A percentile compares a stretch with the other conserved stretches of the same genome.
Conservation (phyloP, 495 filamentous ascomycete genomes). For the Penicillium bialowiezense region DNA sequence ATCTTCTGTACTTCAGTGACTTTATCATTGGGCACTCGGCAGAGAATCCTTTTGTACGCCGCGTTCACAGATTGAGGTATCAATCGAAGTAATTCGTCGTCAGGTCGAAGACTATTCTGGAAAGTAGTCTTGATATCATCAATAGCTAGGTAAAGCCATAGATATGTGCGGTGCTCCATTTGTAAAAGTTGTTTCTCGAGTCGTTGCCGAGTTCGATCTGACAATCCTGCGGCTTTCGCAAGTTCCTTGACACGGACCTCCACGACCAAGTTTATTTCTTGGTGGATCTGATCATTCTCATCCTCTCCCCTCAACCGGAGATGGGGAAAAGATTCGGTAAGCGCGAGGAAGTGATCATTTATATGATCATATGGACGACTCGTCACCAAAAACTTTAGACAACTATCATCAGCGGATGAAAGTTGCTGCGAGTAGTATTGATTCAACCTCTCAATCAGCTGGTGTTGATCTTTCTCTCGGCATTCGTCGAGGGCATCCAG, state of each 20-base stretch:
- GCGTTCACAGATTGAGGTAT: constrained; percentile 20
- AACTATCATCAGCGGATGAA: constrained; percentile 1
- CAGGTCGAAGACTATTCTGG: constrained; percentile 16
- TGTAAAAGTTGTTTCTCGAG: background rate
- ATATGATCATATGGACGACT: constrained; percentile 44
- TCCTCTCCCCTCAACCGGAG: constrained; percentile 38
- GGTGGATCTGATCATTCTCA: constrained; percentile 27
- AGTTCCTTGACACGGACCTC: constrained; percentile 25
- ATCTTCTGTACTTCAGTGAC: constrained; percentile 18
- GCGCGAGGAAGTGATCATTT: constrained; percentile 12
- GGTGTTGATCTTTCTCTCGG: constrained; percentile 9
- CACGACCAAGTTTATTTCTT: constrained; percentile 40
- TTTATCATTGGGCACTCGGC: constrained; percentile 9
- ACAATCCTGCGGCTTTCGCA: constrained; percentile 1
- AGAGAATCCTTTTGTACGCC: constrained; percentile 31
- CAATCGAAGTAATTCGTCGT: constrained; percentile 12
- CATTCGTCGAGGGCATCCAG: constrained; percentile 46
- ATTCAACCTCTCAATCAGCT: constrained; percentile 23
- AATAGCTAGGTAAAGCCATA: constrained; percentile 32
- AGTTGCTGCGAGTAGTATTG: background rate
- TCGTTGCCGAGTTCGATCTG: constrained; percentile 8
- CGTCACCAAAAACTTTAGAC: constrained; percentile 42
- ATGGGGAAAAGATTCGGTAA: constrained; percentile 15
- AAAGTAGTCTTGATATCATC: constrained; percentile 17
- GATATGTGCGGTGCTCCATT: constrained; percentile 33